Conservation (phyloP, 768 basidiomycete species). For the Lenzites betulinus region DNA sequence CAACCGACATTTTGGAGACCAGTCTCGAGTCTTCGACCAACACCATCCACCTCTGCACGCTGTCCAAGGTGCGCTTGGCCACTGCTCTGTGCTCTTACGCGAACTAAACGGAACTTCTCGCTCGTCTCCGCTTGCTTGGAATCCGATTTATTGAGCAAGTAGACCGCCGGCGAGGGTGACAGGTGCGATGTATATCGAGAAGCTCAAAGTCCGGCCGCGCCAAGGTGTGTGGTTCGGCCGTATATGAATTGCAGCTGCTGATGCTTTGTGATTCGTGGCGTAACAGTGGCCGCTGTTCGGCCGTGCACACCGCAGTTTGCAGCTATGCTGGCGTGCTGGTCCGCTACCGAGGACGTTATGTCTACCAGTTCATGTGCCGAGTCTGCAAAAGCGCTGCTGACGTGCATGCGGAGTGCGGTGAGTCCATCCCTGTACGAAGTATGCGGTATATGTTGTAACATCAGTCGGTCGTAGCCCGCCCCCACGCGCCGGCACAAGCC, state of each 20-base stretch:
- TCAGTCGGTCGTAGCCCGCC: slow-evolving; percentile 52
- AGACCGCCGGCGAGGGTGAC: slow-evolving; percentile 9
- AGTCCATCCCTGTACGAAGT: slow-evolving; percentile 31
- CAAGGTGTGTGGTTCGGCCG: slow-evolving; percentile 52
- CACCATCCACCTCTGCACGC: slow-evolving; percentile 5
- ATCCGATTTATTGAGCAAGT: too few relatives aligned
- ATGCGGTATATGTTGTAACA: slow-evolving; percentile 1
- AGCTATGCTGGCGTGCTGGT: slow-evolving; percentile 86
- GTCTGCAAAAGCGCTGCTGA: slow-evolving; percentile 61
- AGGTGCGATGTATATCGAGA: slow-evolving; percentile 59
- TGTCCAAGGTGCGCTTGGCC: slow-evolving; percentile 9
- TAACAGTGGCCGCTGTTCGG: slow-evolving; percentile 46
- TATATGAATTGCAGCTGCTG: neutral
- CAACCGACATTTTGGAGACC: slow-evolving; percentile 4
- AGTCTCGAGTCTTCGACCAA: neutral
- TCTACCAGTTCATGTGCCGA: slow-evolving; percentile 57
- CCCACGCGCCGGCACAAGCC: slow-evolving; percentile 67
- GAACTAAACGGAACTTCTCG: neutral
- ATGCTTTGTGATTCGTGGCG: too few relatives aligned
- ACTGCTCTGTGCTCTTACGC: neutral
- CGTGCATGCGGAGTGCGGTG: slow-evolving; percentile 87
- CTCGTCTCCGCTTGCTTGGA: neutral
- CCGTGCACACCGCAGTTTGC: slow-evolving; percentile 72
- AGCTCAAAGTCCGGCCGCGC: slow-evolving; percentile 76
- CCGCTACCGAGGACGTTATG: slow-evolving; percentile 64